phyloP scores from a whole-genome alignment of 768 basidiomycete species.

The Tephrocybe sp. region DNA sequence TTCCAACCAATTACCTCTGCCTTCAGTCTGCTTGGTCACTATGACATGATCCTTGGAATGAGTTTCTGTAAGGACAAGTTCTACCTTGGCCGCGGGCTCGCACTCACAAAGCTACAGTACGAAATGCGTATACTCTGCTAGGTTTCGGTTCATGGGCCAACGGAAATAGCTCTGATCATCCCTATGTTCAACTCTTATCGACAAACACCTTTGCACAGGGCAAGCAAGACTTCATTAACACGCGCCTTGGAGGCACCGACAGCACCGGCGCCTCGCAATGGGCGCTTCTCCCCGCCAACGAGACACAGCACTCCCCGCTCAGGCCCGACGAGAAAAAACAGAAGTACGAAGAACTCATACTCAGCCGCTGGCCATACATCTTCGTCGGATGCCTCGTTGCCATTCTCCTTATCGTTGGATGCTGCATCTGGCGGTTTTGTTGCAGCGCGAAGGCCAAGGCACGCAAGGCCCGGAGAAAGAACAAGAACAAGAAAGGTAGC shows the following conservation, averaged over 20 bases:
- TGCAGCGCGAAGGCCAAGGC: slow-evolving; percentile 27
- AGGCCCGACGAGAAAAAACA: slow-evolving; percentile 65
- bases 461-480: slow-evolving; percentile 21
- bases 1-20: slow-evolving; percentile 85
- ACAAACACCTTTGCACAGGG: slow-evolving; percentile 51
- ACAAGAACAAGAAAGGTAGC: slow-evolving; percentile 17
- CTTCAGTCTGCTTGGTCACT: slow-evolving; percentile 73
- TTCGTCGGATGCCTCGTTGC: slow-evolving; percentile 56
- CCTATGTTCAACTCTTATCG: slow-evolving; percentile 70
- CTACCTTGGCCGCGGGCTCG: background rate
- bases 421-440: slow-evolving; percentile 62
- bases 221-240: slow-evolving; percentile 61
- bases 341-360: slow-evolving; percentile 55
- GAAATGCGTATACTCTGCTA: slow-evolving; percentile 70
- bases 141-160: slow-evolving; percentile 71
- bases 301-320: slow-evolving; percentile 63
- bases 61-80: slow-evolving; percentile 53
- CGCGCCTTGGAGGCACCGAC: slow-evolving; percentile 59
- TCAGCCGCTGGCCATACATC: slow-evolving; percentile 76
- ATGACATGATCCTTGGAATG: slow-evolving; percentile 84
- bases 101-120: slow-evolving; percentile 42
- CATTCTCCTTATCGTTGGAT: slow-evolving; percentile 41
- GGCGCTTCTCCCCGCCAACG: slow-evolving; percentile 54
- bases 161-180: slow-evolving; percentile 43
- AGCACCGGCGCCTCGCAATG: slow-evolving; percentile 52